These are phyloP conservation scores for Dictyostelium purpureum DNA, from an alignment of 78 protist genomes.

Conservation along the genomic window DNA sequence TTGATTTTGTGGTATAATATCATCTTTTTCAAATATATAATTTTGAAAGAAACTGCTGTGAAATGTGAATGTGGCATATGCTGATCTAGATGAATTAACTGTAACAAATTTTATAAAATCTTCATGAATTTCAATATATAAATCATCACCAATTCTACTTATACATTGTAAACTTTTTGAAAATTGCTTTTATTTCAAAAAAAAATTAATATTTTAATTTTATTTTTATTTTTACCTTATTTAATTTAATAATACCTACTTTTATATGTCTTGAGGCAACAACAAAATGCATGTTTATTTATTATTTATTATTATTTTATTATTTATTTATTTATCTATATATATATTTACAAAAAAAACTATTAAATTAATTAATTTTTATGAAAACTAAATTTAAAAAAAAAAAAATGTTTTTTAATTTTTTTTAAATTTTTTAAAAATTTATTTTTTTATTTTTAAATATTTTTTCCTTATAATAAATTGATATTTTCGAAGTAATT, in stretches of 20 bases:
- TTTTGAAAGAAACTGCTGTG: neutral
- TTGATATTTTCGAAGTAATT: too few species aligned
- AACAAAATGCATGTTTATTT: neutral
- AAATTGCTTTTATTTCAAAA: conserved; percentile 39
- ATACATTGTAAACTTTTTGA: conserved; percentile 54
- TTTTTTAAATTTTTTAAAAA: too few species aligned
- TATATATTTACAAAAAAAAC: too few species aligned
- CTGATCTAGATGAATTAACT: conserved; percentile 23
- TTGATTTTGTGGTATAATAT: neutral
- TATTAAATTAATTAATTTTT: too few species aligned
- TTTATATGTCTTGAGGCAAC: neutral
- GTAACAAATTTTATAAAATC: conserved; percentile 54
- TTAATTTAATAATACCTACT: neutral
- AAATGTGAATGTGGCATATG: conserved; percentile 14
- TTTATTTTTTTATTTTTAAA: too few species aligned
- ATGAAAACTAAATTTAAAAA: too few species aligned
- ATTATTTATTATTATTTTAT: neutral
- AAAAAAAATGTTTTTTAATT: too few species aligned
- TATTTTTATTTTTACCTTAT: neutral
- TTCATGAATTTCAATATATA: conserved; percentile 5
- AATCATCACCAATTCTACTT: conserved; percentile 41
- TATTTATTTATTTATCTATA: too few species aligned
- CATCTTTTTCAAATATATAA: neutral
- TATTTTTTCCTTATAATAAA: too few species aligned
- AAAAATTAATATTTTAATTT: neutral